Evolutionary conservation across 108 stramenopile species (phyloP), one percentile per base, ranked within the genome.

Genomic region (Aurantiochytrium sp.): DNA sequence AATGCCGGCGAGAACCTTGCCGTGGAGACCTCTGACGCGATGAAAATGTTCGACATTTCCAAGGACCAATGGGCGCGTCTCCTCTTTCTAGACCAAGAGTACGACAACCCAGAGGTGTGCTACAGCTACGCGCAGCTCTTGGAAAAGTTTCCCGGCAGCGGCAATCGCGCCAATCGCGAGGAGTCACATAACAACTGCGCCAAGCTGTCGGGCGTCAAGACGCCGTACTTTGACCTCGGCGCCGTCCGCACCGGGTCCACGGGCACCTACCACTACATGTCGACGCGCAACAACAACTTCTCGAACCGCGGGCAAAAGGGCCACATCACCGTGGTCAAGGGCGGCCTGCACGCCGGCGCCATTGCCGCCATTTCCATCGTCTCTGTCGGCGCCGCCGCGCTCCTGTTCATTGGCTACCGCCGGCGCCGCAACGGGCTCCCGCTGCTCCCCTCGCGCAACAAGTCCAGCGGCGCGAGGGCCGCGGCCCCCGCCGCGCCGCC

Each of bases 201-300:
- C 30, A 92, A 92, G 87, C 55, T 92, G 24, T 90, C 90, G 68
- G 91, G 88, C 10, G 59, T 55, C 54, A 50, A 65, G 32, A 85
- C 86, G 34, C 91, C 91, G 5, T 92, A 92, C 87, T 92, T 92
- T 54, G 90, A 90, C 90, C 89, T 37, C 22, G 91, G 91, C 27
- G 24, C 89, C 30, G 52, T 92, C 41, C 27, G 39, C 37, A 55
- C 65, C 36, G 15, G 32, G 15, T 37, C 68, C 34, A 19, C 42
- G 36, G 90, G 90, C 4, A 69, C 55, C 27, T 90, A 65, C 86
- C 41, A 89, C 10, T 90, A 86, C 85, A 68, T 89, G 52, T 55
- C 59, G 36, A 86, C 88, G 12, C 86, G 91, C 27, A 92, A 92
- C 89, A 92, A 92, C 90, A 92, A 92, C 91, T 89, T 90, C 87